Percentiles rank a stretch among this genome's conserved stretches.
Evolutionary conservation across 768 basidiomycete genomes (phyloP).

Genomic region (Suillus alpinus): DNA sequence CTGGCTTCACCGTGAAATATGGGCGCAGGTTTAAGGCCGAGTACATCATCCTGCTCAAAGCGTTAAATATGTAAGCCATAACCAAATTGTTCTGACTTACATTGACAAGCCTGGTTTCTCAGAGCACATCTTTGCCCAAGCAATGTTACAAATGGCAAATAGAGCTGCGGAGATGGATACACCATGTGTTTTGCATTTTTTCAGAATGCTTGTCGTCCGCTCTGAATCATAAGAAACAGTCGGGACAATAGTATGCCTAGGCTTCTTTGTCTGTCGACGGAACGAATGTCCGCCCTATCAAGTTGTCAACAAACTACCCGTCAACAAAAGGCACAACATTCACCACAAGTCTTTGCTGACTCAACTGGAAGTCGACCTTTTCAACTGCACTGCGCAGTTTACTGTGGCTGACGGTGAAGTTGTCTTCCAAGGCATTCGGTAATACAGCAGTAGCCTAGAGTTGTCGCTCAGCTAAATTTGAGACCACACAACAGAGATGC

Average conservation of each 20-base stretch:
- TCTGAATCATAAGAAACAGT: conserved; percentile 56
- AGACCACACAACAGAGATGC: conserved; percentile 1
- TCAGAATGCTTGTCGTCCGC: conserved; percentile 61
- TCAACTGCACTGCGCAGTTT: conserved; percentile 45
- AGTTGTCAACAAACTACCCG: neutral
- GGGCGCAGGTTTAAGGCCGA: conserved; percentile 80
- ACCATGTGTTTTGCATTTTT: conserved; percentile 65
- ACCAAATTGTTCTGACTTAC: conserved; percentile 31
- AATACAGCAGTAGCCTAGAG: conserved; percentile 24
- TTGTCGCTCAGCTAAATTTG: conserved; percentile 2
- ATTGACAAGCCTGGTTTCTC: conserved; percentile 49
- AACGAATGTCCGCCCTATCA: conserved; percentile 72
- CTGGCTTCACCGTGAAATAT: conserved; percentile 42
- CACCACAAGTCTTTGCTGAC: conserved; percentile 57
- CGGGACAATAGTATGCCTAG: conserved; percentile 65
- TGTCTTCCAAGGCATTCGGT: conserved; percentile 50
- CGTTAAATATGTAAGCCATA: neutral
- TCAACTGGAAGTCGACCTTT: conserved; percentile 53
- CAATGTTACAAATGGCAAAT: conserved; percentile 74
- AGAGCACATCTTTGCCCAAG: conserved; percentile 57
- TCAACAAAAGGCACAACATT: conserved; percentile 16
- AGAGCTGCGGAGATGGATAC: conserved; percentile 75
- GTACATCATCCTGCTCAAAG: conserved; percentile 66
- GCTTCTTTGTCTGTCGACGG: conserved; percentile 42
- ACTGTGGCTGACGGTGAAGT: conserved; percentile 36